Base-by-base conservation (phyloP, 2,329 filamentous ascomycete species). In the Diaporthe caulivora region DNA sequence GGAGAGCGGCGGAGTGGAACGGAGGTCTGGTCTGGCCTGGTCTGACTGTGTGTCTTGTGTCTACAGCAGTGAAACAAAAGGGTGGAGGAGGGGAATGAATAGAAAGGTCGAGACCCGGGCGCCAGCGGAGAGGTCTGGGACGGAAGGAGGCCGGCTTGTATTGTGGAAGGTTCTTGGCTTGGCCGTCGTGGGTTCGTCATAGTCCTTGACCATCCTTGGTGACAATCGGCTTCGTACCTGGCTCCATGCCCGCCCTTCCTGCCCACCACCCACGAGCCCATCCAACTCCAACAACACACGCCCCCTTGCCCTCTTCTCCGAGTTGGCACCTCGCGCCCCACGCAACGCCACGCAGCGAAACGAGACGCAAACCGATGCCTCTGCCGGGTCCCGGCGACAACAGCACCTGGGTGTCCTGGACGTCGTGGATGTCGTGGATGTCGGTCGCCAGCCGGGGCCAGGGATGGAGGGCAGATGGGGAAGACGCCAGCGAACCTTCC, bases 1-100 rank as follows among this genome's bases (percentile, higher is more conserved):
- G 68, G 55, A 62, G 49, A 24, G 54, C 54, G 54, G 68, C 55
- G 68, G 68, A 51, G 68, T 62, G 68, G 68, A 31, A 70, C 68
- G 68, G 55, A 49, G 54, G 26, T 29, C 40, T 70, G 15, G 54
- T 24, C 54, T 37, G 53, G 13, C 53, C 9, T 5, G 21, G 21
- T 24, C 47, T 57, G 54, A 8, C 37, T 62, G 58, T 8, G 24
- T n/a, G 18, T 40, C 21, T 26, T 29, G 18, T 34, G 24, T 2
- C 26, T 17, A 29, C 58, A n/a, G 18, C 15, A 24, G 9, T 49
- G 68, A 49, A 44, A 60, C 55, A 49, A 34, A 69, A 31, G 26
- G 31, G 49, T 55, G 65, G 37, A 55, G 65, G 49, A 55, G 44
- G 37, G 51, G 65, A 34, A 34, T 9, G 65, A 44, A n/a, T 29